Evolutionary conservation across 208 protist genomes (phyloP), one percentile per base, ranked within the genome.

Genomic region (Phytomonas francai): DNA sequence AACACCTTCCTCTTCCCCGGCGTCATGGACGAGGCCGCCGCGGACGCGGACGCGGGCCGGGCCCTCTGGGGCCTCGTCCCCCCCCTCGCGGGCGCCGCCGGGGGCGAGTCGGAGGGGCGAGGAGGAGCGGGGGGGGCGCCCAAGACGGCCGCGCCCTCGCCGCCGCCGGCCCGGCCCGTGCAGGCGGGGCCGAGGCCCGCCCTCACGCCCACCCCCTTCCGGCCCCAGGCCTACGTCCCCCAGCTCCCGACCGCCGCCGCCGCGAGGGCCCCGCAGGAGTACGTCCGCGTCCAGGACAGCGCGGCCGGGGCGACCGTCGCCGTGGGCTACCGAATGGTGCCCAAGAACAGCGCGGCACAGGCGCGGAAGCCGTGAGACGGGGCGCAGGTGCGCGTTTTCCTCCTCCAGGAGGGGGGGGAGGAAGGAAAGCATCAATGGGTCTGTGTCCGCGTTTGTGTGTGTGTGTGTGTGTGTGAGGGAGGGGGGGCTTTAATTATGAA

Each of bases 1-100:
- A 89, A 93, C 77, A 79, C 78, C 32, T 89, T 93, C 61, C 72
- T 92, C 36, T 95, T 93, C 70, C 89, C 89, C 1, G 85, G 87
- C 12, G 83, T 95, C 59, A 91, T 91, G 83, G 87, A 89, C 45
- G 89, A 95, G 78, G 73, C 70, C 5, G 68, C 67, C 63, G 71
- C 73, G 27, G 63, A 65, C 2, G 67, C 74, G 16, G 39, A 22
- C 39, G 1, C 39, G 2, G 33, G 45, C 34, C 9, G 30, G 4
- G 19, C 54, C 8, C 33, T 63, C 2, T 80, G 75, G 68, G 75
- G 70, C 34, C 14, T 29, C 22, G 71, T 80, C 49, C 71, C 71
- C 0, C 56, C 67, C 1, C 73, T 83, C 65, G 2, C 34, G 56
- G 1, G 56, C 74, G 56, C 28, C 68, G 31, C 65, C 31, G 60